Base-by-base conservation (phyloP, 2,329 filamentous ascomycete genomes). In the Colletotrichum aenigma region DNA sequence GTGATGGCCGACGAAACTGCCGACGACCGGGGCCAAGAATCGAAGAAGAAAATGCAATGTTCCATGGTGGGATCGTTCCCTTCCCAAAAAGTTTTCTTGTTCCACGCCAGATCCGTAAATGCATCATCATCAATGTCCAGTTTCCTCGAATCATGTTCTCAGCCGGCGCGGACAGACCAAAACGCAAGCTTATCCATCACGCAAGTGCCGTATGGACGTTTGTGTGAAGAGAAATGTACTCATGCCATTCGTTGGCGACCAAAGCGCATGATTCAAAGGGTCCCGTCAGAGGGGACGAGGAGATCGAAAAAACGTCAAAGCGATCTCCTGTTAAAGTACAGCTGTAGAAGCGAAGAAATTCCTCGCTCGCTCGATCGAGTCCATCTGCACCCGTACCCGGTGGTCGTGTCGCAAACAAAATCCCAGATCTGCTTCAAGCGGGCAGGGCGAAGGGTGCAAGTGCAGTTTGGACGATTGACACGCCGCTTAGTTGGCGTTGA, bases 321-420 rank as follows among this genome's bases (percentile, higher is more conserved):
- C 65, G 70, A 75, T 75, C 74, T 74, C 79, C 77, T 78, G 81
- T 80, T 81, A 84, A 83, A 79, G 79, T 85, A 84, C 82, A 84
- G 78, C 56, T 75, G 78, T 78, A 83, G 80, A 83, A 84, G 80
- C 76, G 80, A 82, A 83, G 80, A 76, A 68, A 72, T 67, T 52
- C 43, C 66, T 66, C 65, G 62, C 75, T 68, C 43, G 24, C 64
- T 32, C 58, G 69, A 71, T 66, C 58, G 56, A 64, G 55, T 70
- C 62, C 58, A 60, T 68, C 64, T 69, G 26, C 66, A 55, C 36
- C 72, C 72, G 61, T 72, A 70, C 60, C 71, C 76, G 56, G 69
- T 58, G 64, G 60, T 58, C 24, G 66, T 60, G 67, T 76, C 76
- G 75, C 70, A 70, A 74, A 71, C 32, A 61, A 68, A 66, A 67